Evolutionary conservation across 371 early-diverging fungal genomes (phyloP), one percentile per base, ranked within the genome.

Genomic region (Mucor racemosus): DNA sequence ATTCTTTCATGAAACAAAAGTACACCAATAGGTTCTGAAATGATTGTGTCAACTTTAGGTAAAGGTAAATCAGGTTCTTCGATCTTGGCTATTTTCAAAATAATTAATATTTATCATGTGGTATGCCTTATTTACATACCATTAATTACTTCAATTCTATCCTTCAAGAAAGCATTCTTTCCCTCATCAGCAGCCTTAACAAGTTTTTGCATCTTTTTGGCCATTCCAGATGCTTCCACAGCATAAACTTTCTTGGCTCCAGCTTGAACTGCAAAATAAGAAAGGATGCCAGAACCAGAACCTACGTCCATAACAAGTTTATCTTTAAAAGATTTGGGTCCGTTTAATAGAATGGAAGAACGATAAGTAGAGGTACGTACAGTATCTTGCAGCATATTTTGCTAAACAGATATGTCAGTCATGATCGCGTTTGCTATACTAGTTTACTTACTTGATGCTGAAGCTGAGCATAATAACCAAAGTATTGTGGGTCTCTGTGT

Each of bases 11-110:
- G 97, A 41, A 98, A 94, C 40, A 97, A 85, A 40, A 99, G 78
- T 13, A 99, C 98, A 57, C 95, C 96, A 69, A 99, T 98, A 13
- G 98, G 98, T 75, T 99, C 99, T 41, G 95, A 95, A 60, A 99
- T 90, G 36, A 99, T 91, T 5, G 94, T 94, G 62, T 99, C 99
- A 3, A 99, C 97, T 74, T 86, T 74, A 14, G 94, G 92, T 19
- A 86, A 79, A 41, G 89, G 84, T 8, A 92, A 68, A 66, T 78
- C 69, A 7, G 90, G 80, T 35, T 93, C 90, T 72, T 97, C 98
- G 50, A 97, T 91, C 79, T 95, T 95, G 76, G 91, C 93, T 91
- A 75, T 48, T 44, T 17, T 14, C 53, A 19, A 41, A 36, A 14
- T 10, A 53, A 19, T 21, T 34, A 36, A 9, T 31, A 35, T 42